Percentiles rank a stretch among this genome's conserved stretches.
These are phyloP conservation scores for Rhodofomes roseus DNA, from an alignment of 1,284 basidiomycete species.

Conservation along the genomic window DNA sequence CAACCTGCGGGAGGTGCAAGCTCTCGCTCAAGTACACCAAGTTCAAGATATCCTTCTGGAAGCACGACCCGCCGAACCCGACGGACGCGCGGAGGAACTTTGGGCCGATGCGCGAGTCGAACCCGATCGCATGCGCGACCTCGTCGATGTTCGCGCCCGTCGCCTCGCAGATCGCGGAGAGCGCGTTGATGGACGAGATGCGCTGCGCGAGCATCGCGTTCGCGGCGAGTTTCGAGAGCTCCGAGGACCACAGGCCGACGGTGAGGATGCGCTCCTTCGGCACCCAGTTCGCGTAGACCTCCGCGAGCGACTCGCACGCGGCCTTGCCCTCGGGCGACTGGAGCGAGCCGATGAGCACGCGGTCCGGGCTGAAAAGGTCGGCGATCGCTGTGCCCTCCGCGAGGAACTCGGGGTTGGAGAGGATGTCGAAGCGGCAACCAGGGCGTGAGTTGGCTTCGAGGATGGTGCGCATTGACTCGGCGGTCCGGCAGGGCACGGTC, in stretches of 20 bases:
- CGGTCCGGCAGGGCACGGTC: conserved; percentile 97
- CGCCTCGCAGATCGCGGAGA: conserved; percentile 99
- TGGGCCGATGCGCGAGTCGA: conserved; percentile 89
- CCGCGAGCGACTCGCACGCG: conserved; percentile 75
- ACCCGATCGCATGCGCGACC: conserved; percentile 92
- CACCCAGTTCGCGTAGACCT: conserved; percentile 96
- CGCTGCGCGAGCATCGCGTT: conserved; percentile 99
- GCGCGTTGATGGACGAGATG: conserved; percentile 97
- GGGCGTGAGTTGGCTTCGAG: conserved; percentile 96
- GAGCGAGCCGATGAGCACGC: conserved; percentile 95
- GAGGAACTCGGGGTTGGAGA: conserved; percentile 99
- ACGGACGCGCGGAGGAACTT: conserved; percentile 95
- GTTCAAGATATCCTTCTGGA: conserved; percentile 99
- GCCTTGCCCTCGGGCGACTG: conserved; percentile 81
- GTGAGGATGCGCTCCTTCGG: conserved; percentile 84
- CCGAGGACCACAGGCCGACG: conserved; percentile 98
- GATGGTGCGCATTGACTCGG: conserved; percentile 98
- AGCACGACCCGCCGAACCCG: conserved; percentile 98
- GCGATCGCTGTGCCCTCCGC: conserved; percentile 95
- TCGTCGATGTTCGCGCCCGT: conserved; percentile 99
- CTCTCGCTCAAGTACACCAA: conserved; percentile 96
- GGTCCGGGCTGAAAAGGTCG: conserved; percentile 88
- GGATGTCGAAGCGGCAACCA: conserved; percentile 92
- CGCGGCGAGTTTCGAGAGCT: conserved; percentile 97
- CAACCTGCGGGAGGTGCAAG: conserved; percentile 94